Evolutionary conservation across 768 basidiomycete genomes (phyloP).

Genomic region (Postia placenta): DNA sequence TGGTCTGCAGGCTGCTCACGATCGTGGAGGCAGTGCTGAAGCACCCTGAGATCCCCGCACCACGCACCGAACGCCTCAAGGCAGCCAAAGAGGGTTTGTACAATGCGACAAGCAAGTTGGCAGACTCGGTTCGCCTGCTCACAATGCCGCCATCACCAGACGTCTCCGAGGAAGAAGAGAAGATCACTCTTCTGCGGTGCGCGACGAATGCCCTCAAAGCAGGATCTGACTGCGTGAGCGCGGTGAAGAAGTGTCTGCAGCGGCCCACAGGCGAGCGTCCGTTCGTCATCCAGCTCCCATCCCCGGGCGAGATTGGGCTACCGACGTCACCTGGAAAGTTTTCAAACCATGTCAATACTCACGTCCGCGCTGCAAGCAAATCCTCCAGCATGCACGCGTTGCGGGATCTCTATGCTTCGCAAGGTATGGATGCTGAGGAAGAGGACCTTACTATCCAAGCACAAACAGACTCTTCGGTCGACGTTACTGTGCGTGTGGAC

Average conservation of each 20-base stretch:
- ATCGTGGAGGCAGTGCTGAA: constrained; percentile 86
- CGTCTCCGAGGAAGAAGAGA: constrained; percentile 78
- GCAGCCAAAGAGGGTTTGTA: constrained; percentile 78
- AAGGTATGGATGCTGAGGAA: constrained; percentile 38
- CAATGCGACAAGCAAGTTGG: constrained; percentile 77
- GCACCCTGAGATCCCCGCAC: constrained; percentile 61
- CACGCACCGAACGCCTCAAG: constrained; percentile 60
- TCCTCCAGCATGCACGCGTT: constrained; percentile 31
- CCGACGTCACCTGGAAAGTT: constrained; percentile 45
- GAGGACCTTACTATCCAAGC: constrained; percentile 62
- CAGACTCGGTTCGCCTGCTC: constrained; percentile 79
- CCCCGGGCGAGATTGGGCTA: constrained; percentile 36
- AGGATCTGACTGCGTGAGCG: constrained; percentile 82
- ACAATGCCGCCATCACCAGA: constrained; percentile 42
- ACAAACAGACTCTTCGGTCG: constrained; percentile 27
- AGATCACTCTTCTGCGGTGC: constrained; percentile 67
- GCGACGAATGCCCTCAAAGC: constrained; percentile 85
- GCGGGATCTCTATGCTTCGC: constrained; percentile 28
- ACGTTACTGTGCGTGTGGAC: constrained; percentile 10
- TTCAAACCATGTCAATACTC: constrained; percentile 21
- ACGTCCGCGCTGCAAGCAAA: constrained; percentile 25
- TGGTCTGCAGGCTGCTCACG: constrained; percentile 85
- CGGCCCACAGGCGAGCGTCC: constrained; percentile 55
- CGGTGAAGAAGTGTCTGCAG: constrained; percentile 78
- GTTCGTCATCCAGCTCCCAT: constrained; percentile 61